Evolutionary conservation across 441 rosid genomes (phyloP), one percentile per base, ranked within the genome.

Genomic region (Lepidium campestre): DNA sequence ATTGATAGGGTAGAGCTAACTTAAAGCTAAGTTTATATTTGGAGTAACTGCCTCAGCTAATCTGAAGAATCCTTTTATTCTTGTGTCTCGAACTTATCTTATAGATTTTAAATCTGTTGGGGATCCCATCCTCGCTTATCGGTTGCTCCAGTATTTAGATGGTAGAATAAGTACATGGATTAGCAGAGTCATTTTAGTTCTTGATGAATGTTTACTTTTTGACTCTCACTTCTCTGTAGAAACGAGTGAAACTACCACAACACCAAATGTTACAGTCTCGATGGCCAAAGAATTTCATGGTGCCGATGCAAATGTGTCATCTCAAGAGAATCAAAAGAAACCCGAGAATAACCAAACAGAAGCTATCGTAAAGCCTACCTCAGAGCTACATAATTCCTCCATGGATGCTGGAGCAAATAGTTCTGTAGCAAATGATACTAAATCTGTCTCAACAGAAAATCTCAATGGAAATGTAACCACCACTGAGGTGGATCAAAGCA

Each of bases 211-310:
- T 49, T 61, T 59, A 22, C 60, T 27, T 70, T 44, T 35, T 44
- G 65, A 53, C 60, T 39, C 62, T 44, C 60, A 34, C 70, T 78
- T 77, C 60, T 71, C 65, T 79, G 77, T 79, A 88, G 99, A 82
- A 71, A 61, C 19, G 56, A 68, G 86, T 67, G 75, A 75, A 76
- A 79, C 80, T 67, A 42, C 80, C 42, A 75, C 83, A 62, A 65
- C 76, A 76, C 75, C 82, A 57, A 82, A 82, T 61, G 67, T 29
- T 61, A 70, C 81, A 22, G 75, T 56, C 75, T 59, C 77, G 13
- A 53, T 67, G 47, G 52, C 81, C 69, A 73, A 69, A 18, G 82
- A 74, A 45, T 49, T 44, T 74, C 74, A 73, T 23, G 74, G 71
- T 52, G 57, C 52, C 8, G 44, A 56, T 1, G 62, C 52, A 56